Conservation (phyloP, 1,139 yeast species). For the Pichia sp. region DNA sequence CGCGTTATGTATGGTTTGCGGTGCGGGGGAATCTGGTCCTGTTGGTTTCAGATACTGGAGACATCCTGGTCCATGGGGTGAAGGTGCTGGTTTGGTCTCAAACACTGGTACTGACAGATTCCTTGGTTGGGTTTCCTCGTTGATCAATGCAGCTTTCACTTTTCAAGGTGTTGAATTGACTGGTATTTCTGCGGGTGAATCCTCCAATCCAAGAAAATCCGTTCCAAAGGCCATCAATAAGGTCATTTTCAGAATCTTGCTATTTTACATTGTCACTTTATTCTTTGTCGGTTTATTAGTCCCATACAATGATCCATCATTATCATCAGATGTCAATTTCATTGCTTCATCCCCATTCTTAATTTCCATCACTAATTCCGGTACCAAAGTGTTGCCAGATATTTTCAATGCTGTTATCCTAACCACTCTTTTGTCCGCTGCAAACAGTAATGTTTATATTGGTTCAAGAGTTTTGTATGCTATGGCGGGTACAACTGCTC, state of each 20-base stretch:
- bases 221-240: slow-evolving; percentile 82
- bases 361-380: slow-evolving; percentile 55
- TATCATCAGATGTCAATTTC: slow-evolving; percentile 23
- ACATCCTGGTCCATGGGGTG: slow-evolving; percentile 83
- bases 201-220: slow-evolving; percentile 70
- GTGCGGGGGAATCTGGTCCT: slow-evolving; percentile 41
- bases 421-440: slow-evolving; percentile 66
- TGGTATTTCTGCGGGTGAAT: slow-evolving; percentile 87
- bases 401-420: slow-evolving; percentile 72
- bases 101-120: slow-evolving; percentile 46
- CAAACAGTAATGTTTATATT: slow-evolving; percentile 69
- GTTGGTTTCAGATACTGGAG: slow-evolving; percentile 89
- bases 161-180: slow-evolving; percentile 78
- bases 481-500: slow-evolving; percentile 58
- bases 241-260: slow-evolving; percentile 70
- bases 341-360: slow-evolving; percentile 44
- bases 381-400: slow-evolving; percentile 60
- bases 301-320: slow-evolving; percentile 59
- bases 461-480: slow-evolving; percentile 70
- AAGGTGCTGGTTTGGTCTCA: slow-evolving; percentile 37
- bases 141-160: slow-evolving; percentile 62
- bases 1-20: slow-evolving; percentile 36
- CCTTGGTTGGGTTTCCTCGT: slow-evolving; percentile 49
- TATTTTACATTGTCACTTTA: slow-evolving; percentile 73
- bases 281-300: slow-evolving; percentile 78